phyloP scores from a whole-genome alignment of 305 asterid species.

The Solanum hybrid region DNA sequence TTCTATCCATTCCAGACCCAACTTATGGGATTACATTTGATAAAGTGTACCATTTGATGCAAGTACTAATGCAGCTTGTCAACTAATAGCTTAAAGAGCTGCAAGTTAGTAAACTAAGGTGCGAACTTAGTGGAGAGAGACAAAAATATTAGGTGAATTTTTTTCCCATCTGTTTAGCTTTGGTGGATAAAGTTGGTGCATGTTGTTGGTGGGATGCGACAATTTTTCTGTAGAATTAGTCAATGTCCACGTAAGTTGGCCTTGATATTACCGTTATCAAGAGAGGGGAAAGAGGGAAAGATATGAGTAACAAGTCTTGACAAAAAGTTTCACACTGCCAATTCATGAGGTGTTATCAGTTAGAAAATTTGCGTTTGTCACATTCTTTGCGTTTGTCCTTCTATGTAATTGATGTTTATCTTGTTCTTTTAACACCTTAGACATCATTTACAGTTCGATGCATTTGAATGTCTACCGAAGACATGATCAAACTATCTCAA shows the following conservation, averaged over 20 bases:
- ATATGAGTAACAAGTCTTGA: not conserved
- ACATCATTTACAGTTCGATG: not conserved
- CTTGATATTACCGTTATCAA: not conserved
- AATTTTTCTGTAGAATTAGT: not conserved
- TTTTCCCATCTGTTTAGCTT: not conserved
- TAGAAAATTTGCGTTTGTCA: not conserved
- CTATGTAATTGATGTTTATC: not conserved
- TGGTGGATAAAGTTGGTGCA: not conserved
- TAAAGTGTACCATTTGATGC: not conserved
- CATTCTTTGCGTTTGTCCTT: not conserved
- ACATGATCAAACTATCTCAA: not conserved
- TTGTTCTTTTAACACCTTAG: not conserved
- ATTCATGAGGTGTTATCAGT: not conserved
- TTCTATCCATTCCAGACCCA: fast-evolving
- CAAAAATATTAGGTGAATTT: not conserved
- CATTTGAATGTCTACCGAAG: not conserved
- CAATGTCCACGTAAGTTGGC: not conserved
- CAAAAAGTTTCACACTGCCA: not conserved
- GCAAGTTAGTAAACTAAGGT: not conserved
- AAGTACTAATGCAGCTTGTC: not conserved
- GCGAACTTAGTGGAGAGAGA: not conserved
- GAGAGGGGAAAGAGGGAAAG: not conserved
- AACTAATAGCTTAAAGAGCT: not conserved
- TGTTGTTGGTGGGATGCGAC: not conserved
- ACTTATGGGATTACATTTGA: not conserved